Conservation (phyloP, 768 basidiomycete species). For the Boletus barrowsii region DNA sequence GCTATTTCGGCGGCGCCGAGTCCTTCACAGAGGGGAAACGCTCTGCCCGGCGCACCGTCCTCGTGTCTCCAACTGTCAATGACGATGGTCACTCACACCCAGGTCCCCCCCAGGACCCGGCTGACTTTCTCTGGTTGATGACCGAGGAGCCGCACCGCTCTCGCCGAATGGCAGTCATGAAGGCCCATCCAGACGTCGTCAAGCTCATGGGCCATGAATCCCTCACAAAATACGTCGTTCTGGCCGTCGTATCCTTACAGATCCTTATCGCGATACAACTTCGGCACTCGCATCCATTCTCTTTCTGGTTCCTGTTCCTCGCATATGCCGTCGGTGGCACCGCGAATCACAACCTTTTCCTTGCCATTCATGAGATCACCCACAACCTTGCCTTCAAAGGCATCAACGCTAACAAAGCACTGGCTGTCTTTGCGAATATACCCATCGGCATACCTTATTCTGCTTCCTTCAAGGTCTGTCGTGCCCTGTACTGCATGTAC, state of each 20-base stretch:
- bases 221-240: conserved; percentile 86
- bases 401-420: conserved; percentile 75
- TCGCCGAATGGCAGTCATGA: conserved; percentile 84
- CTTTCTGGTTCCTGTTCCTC: conserved; percentile 64
- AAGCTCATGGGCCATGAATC: conserved; percentile 97
- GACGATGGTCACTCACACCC: conserved; percentile 42
- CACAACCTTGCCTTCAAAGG: conserved; percentile 93
- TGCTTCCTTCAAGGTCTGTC: conserved; percentile 84
- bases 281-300: conserved; percentile 65
- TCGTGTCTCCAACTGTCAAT: conserved; percentile 37
- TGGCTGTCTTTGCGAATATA: conserved; percentile 89
- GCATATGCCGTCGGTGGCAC: conserved; percentile 92
- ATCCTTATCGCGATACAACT: conserved; percentile 60
- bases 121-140: conserved; percentile 95
- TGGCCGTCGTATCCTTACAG: conserved; percentile 78
- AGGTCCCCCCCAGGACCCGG: conserved; percentile 67
- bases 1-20: conserved; percentile 82
- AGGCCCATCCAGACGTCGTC: conserved; percentile 92
- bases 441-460: conserved; percentile 95
- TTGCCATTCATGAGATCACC: conserved; percentile 98
- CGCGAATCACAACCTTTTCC: conserved; percentile 95
- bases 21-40: conserved; percentile 56
- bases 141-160: conserved; percentile 97
- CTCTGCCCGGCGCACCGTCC: conserved; percentile 50
- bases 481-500: background rate